Percentiles rank a stretch among this genome's conserved stretches.
Conservation (phyloP, 805 yeast species). For the Debaryomyces maramus region DNA sequence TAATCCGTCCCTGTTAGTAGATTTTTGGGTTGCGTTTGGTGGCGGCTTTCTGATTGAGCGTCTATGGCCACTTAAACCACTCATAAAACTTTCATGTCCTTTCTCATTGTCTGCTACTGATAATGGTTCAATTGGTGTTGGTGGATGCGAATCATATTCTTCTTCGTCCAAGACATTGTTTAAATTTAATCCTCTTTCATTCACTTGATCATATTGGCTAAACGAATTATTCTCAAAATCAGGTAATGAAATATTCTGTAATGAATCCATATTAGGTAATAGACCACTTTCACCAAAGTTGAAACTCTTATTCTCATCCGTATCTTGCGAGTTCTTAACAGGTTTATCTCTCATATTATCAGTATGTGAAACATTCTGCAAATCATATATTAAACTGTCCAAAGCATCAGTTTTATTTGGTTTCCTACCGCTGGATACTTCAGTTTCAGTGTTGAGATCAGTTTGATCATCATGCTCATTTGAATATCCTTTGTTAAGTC, state of each 20-base stretch:
- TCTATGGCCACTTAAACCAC: constrained; percentile 24
- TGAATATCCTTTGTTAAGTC: not conserved
- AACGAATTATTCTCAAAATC: constrained; percentile 25
- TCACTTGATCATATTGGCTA: constrained; percentile 10
- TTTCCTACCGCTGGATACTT: constrained; percentile 3
- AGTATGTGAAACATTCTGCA: constrained; percentile 22
- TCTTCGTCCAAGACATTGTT: constrained; percentile 6
- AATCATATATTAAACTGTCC: constrained; percentile 39
- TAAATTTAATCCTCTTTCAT: constrained; percentile 1
- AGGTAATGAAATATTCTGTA: constrained; percentile 26
- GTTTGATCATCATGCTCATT: not conserved
- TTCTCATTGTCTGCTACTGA: constrained; percentile 19
- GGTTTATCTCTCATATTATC: too few species aligned
- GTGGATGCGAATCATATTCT: constrained; percentile 10
- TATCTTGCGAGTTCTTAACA: not conserved
- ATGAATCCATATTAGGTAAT: constrained; percentile 24
- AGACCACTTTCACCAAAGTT: not conserved
- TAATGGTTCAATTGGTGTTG: constrained; percentile 28
- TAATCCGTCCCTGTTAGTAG: constrained; percentile 11
- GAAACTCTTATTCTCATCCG: not conserved
- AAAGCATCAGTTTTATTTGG: constrained; percentile 31
- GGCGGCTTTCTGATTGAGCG: constrained; percentile 42
- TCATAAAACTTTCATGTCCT: constrained; percentile 25
- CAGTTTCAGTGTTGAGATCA: constrained; percentile 6
- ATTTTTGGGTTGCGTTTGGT: constrained; percentile 6